Percentiles rank a stretch among this genome's conserved stretches.
Conservation (phyloP, 2,329 filamentous ascomycete species). For the Alternaria angustiovoidea region DNA sequence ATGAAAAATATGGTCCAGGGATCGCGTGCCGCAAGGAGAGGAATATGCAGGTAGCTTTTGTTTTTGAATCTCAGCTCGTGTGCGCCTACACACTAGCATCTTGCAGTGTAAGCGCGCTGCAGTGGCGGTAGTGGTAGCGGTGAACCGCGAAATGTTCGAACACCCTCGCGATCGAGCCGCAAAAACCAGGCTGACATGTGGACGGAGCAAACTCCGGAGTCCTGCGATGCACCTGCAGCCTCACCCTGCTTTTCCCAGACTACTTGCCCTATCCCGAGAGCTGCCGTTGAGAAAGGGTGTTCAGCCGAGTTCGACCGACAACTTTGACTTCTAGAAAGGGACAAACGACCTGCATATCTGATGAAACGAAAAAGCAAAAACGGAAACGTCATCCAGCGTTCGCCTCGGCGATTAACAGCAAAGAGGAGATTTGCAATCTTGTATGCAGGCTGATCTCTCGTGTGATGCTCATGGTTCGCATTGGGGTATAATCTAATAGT, state of each 20-base stretch:
- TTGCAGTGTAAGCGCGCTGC: background rate
- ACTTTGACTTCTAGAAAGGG: background rate
- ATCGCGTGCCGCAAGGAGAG: background rate
- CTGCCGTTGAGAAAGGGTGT: constrained; percentile 5
- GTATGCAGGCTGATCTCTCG: constrained; percentile 8
- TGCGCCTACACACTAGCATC: background rate
- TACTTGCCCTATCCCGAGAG: background rate
- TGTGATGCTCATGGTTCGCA: constrained; percentile 4
- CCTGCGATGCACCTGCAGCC: background rate
- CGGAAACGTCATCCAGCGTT: constrained; percentile 9
- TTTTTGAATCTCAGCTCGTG: background rate
- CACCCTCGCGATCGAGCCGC: background rate
- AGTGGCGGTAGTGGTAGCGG: constrained; percentile 1
- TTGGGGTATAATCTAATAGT: constrained; percentile 5
- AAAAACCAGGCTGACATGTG: background rate
- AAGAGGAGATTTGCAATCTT: constrained; percentile 10
- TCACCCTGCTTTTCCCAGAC: constrained; percentile 2
- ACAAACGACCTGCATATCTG: background rate
- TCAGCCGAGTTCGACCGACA: constrained; percentile 16
- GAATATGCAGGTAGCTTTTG: background rate
- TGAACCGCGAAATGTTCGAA: background rate
- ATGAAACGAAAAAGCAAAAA: constrained; percentile 14
- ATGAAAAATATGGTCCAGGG: background rate
- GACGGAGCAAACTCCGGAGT: background rate
- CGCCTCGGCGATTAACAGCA: background rate